phyloP scores from a whole-genome alignment of 73 alveolate genomes.

The Stentor roeselii region DNA sequence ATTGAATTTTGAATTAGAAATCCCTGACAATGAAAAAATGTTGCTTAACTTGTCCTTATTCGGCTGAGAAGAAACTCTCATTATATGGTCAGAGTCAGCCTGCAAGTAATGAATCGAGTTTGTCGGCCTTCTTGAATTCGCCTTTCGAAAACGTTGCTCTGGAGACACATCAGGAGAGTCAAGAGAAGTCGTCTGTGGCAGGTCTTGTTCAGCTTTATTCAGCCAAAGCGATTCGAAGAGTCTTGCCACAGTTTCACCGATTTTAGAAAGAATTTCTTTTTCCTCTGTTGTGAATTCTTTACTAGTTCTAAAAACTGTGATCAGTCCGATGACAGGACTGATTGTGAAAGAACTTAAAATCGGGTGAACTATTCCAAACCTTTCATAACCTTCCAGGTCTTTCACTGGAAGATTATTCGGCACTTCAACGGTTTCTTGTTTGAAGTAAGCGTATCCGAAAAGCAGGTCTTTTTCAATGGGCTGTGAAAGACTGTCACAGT shows the following conservation, averaged over 20 bases:
- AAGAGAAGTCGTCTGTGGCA: background rate
- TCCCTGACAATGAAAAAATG: background rate
- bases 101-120: background rate
- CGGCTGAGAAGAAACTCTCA: background rate
- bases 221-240: background rate
- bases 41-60: background rate
- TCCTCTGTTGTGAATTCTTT: background rate
- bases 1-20: background rate
- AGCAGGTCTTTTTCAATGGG: background rate
- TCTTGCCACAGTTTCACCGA: background rate
- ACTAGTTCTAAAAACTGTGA: background rate
- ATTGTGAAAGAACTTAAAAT: background rate
- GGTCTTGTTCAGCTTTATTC: background rate
- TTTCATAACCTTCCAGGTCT: background rate
- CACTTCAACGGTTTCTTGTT: background rate
- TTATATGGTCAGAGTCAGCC: background rate
- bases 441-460: conserved; percentile 3
- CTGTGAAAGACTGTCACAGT: conserved; percentile 13
- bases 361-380: background rate
- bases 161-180: conserved; percentile 4
- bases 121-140: conserved; percentile 8
- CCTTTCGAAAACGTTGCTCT: background rate
- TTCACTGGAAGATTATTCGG: background rate
- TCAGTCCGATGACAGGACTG: conserved; percentile 8
- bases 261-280: background rate